Evolutionary conservation across 2,329 filamentous ascomycete species (phyloP).

Genomic region (Apiospora marii): DNA sequence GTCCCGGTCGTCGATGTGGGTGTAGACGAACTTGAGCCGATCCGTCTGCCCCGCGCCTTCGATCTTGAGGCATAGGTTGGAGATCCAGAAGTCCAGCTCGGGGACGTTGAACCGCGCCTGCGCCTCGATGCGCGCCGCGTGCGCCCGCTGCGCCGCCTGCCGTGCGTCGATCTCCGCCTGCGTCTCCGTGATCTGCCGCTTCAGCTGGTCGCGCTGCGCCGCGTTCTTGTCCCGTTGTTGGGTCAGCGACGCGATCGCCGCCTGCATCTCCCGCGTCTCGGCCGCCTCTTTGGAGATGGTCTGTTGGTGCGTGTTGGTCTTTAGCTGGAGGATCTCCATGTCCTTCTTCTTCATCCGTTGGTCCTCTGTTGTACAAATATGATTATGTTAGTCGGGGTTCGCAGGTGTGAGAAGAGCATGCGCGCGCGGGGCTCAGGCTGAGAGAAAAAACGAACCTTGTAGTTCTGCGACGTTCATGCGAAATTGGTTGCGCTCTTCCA

Average conservation of each 20-base stretch:
- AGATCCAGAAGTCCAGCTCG: slow-evolving; percentile 95
- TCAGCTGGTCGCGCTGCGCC: slow-evolving; percentile 62
- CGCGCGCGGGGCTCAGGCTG: neutral
- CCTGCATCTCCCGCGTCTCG: slow-evolving; percentile 79
- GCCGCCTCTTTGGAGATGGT: slow-evolving; percentile 79
- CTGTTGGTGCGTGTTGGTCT: slow-evolving; percentile 74
- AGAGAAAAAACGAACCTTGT: slow-evolving; percentile 68
- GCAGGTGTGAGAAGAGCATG: neutral
- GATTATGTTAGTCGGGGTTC: neutral
- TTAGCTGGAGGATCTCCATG: slow-evolving; percentile 81
- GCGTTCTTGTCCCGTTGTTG: slow-evolving; percentile 68
- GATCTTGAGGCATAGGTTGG: slow-evolving; percentile 85
- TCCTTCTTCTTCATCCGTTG: slow-evolving; percentile 88
- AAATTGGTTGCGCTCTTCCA: slow-evolving; percentile 95
- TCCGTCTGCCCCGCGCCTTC: slow-evolving; percentile 88
- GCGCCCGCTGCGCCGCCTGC: slow-evolving; percentile 74
- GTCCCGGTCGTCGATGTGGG: slow-evolving; percentile 84
- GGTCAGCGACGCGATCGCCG: slow-evolving; percentile 64
- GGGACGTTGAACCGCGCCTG: slow-evolving; percentile 91
- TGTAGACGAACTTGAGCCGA: slow-evolving; percentile 88
- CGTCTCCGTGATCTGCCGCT: slow-evolving; percentile 69
- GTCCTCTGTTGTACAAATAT: slow-evolving; percentile 69
- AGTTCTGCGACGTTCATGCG: slow-evolving; percentile 88
- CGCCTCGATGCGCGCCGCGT: slow-evolving; percentile 78
- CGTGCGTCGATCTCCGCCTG: slow-evolving; percentile 75